Conservation (phyloP, 2,329 filamentous ascomycete genomes). For the Neonectria coccinea region DNA sequence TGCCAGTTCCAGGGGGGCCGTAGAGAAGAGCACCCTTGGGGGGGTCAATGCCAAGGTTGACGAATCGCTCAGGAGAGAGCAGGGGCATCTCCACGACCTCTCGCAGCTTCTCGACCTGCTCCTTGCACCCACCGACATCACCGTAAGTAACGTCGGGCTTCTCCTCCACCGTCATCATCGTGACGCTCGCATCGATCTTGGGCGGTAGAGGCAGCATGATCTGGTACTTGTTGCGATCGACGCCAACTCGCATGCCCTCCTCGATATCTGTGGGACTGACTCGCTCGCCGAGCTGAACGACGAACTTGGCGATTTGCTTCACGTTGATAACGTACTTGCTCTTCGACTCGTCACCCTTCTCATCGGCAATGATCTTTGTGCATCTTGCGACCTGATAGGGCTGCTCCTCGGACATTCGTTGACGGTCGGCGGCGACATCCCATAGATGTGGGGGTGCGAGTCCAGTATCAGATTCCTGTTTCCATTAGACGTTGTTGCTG, state of each 20-base stretch:
- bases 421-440: constrained; percentile 97
- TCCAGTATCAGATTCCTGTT: constrained; percentile 95
- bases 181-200: constrained; percentile 98
- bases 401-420: constrained; percentile 99
- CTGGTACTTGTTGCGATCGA: constrained; percentile 99
- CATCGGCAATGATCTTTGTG: constrained; percentile 98
- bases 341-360: constrained; percentile 92
- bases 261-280: constrained; percentile 99
- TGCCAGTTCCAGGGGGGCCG: constrained; percentile 97
- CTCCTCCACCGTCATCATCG: constrained; percentile 99
- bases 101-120: constrained; percentile 98
- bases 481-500: constrained; percentile 34
- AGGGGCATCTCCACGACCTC: constrained; percentile 99
- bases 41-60: constrained; percentile 98
- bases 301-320: constrained; percentile 99
- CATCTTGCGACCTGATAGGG: constrained; percentile 96
- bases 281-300: constrained; percentile 95
- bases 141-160: constrained; percentile 99
- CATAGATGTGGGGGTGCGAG: constrained; percentile 98
- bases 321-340: constrained; percentile 99
- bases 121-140: constrained; percentile 98
- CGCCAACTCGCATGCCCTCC: constrained; percentile 98
- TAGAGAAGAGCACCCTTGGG: constrained; percentile 98
- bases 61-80: constrained; percentile 95
- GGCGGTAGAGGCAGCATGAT: constrained; percentile 95